Conservation (phyloP, 1,139 yeast genomes). For the Yamadazyma dendronema region DNA sequence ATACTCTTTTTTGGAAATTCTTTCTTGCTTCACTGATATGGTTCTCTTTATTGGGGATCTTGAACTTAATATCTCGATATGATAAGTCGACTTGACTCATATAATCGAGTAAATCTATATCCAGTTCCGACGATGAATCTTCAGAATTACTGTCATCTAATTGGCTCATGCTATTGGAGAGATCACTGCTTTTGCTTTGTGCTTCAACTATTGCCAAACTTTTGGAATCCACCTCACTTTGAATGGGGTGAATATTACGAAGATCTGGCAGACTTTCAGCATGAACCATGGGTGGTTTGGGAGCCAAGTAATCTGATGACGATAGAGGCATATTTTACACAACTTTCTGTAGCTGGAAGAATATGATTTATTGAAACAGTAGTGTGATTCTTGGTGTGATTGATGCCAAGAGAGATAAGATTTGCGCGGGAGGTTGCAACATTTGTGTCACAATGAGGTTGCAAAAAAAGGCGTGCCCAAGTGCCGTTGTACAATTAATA, state of each 20-base stretch:
- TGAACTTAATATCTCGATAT: conserved; percentile 17
- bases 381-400: too few species aligned
- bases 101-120: conserved; percentile 23
- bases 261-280: conserved; percentile 9
- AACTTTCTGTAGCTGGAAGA: too few species aligned
- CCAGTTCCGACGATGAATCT: conserved; percentile 6
- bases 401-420: neutral
- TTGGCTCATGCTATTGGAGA: neutral
- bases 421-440: neutral
- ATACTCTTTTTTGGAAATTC: conserved; percentile 20
- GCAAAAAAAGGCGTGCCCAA: neutral
- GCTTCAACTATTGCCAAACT: neutral
- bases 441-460: too few species aligned
- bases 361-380: too few species aligned
- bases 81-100: conserved; percentile 14
- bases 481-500: neutral
- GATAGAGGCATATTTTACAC: too few species aligned
- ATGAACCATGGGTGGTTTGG: conserved; percentile 2
- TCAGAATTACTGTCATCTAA: conserved; percentile 2
- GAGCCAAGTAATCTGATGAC: too few species aligned
- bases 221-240: too few species aligned
- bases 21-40: conserved; percentile 11
- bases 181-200: neutral
- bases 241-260: conserved; percentile 2
- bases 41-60: conserved; percentile 14